Evolutionary conservation across 768 basidiomycete genomes (phyloP), one percentile per base, ranked within the genome.

Genomic region (Suillus plorans): DNA sequence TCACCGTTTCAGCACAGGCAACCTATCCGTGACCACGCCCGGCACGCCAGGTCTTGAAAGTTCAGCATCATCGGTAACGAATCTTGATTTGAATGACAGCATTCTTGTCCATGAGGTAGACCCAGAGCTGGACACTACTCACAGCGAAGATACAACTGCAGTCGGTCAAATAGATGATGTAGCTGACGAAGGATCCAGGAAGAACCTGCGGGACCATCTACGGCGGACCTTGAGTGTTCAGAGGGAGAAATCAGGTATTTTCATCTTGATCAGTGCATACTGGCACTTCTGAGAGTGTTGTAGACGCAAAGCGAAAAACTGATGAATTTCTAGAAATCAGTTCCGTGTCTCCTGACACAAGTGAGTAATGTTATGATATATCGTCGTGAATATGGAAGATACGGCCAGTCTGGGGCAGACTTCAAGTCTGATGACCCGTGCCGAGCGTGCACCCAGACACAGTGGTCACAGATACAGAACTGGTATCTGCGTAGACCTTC

Each of bases 61-160:
- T 73, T 87, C 89, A 25, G 85, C 89, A 42, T 91, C 89, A 55
- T 92, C 91, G 44, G 81, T 90, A 22, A 79, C 86, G 69, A 86
- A 89, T 71, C 72, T 90, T 76, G 88, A 90, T 67, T 76, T 86
- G 64, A 81, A 80, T 61, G 90, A 91, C 68, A 87, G 89, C 10
- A 88, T 92, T 61, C 78, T 92, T 49, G 80, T 92, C 53, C 86
- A 87, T 69, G 91, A 92, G 72, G 82, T 83, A 49, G 90, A 91
- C 49, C 81, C 81, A 36, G 89, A 90, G 63, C 80, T 80, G 25
- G 88, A 87, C 41, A 78, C 81, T 14, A 79, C 80, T 16, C 83
- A 84, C 45, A 81, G 77, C 61, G 90, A 90, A 68, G 81, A 85
- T 63, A 79, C 76, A 14, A 82, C 74, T n/a, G 84, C 79, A 20